These are phyloP conservation scores for Claviceps paspali DNA, from an alignment of 2,329 filamentous ascomycete genomes.

Conservation along the genomic window DNA sequence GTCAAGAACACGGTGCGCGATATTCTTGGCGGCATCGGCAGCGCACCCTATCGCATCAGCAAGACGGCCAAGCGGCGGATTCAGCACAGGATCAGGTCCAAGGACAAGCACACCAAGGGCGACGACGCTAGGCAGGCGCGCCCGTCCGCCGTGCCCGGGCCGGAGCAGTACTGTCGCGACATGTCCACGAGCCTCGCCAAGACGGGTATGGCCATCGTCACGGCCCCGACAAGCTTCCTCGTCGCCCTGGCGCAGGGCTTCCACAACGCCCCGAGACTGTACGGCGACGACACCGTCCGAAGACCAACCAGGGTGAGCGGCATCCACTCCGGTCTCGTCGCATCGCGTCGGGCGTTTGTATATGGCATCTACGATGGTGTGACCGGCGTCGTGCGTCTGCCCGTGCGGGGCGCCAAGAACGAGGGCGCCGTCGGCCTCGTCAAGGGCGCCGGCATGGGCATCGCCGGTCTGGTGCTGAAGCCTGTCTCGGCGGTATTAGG, in stretches of 20 bases:
- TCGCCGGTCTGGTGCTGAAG: conserved; percentile 50
- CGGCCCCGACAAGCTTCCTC: conserved; percentile 44
- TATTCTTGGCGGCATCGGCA: conserved; percentile 46
- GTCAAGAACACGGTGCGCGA: conserved; percentile 42
- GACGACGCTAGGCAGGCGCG: too few species aligned
- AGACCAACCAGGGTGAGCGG: conserved; percentile 48
- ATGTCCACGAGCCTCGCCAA: conserved; percentile 36
- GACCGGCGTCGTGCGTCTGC: conserved; percentile 46
- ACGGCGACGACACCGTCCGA: conserved; percentile 55
- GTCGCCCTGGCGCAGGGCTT: conserved; percentile 52
- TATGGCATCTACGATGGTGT: conserved; percentile 52
- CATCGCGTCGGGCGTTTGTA: conserved; percentile 44
- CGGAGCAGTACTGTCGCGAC: conserved; percentile 28
- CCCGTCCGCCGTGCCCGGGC: conserved; percentile 5
- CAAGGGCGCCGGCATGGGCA: conserved; percentile 45
- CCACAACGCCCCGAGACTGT: conserved; percentile 54
- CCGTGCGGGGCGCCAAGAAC: conserved; percentile 40
- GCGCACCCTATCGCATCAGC: conserved; percentile 46
- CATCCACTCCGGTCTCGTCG: conserved; percentile 45
- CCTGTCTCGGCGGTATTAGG: conserved; percentile 46
- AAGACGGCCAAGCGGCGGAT: conserved; percentile 38
- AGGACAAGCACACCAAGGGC: conserved; percentile 29
- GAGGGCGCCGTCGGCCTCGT: conserved; percentile 30
- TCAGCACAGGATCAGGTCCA: conserved; percentile 28
- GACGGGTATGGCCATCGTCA: conserved; percentile 34